Base-by-base conservation (phyloP, 257 asterid species). In the Solanum chilense region DNA sequence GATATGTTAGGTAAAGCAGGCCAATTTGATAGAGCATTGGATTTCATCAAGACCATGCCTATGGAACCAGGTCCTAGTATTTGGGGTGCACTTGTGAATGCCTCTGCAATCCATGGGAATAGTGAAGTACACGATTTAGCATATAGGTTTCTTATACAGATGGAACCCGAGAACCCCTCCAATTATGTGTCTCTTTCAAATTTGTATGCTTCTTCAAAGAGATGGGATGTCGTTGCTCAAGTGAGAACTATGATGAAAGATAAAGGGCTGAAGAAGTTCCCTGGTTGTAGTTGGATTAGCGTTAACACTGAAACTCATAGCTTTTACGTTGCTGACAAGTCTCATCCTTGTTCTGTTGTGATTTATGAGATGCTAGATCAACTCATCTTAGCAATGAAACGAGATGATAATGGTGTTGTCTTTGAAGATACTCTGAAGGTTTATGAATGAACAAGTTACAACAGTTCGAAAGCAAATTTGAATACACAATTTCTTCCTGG, bases 261-360 rank as follows among this genome's bases (percentile, higher is more conserved):
- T 29, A 91, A 92, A 83, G 95, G 96, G 82, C 39, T 94, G 87
- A 93, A 89, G 86, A 94, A 94, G 84, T 56, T 87, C 73, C 97
- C 98, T 0, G 96, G 98, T 6, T 89, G 93, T 74, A 93, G 96
- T 88, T 94, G 98, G 98, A 93, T 94, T 82, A 93, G 88, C 87
- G 66, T 94, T 78, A 90, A 90, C 6, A 89, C 91, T 64, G 69
- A 86, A 74, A 91, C 95, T 27, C 96, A 92, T 47, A 91, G 93
- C 80, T 94, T 94, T 60, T 83, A 89, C 39, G 95, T 92, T 52
- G 92, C 92, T 73, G 95, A 94, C 62, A 92, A 86, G 74, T 88
- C 94, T 23, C 96, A 93, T 88, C 93, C 94, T 12, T 77, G 91
- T 73, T 92, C 91, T 0, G 93, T 76, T 21, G 87, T 27, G 75